These are phyloP conservation scores for Fusarium sp. DNA, from an alignment of 2,329 filamentous ascomycete species.

Conservation along the genomic window DNA sequence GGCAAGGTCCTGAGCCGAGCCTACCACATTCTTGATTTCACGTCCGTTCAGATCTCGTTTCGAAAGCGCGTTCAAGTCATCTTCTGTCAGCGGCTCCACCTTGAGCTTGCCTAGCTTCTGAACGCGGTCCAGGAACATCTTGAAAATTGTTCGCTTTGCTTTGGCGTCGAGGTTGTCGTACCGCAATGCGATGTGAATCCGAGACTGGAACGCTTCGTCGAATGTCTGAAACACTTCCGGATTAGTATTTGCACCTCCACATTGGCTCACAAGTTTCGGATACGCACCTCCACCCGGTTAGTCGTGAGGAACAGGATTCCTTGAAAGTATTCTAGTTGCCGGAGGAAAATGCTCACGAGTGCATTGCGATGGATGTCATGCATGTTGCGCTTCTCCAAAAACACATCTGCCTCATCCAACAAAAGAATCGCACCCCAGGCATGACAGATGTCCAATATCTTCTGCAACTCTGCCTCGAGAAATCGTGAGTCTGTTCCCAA, in stretches of 20 bases:
- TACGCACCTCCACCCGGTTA: constrained; percentile 77
- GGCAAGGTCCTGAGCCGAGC: constrained; percentile 84
- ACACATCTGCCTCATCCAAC: constrained; percentile 87
- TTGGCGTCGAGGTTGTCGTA: constrained; percentile 80
- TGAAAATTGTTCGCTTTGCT: constrained; percentile 84
- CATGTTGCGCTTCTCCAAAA: constrained; percentile 84
- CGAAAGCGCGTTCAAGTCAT: constrained; percentile 75
- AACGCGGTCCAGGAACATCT: constrained; percentile 83
- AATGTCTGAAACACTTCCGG: constrained; percentile 69
- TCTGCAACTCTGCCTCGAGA: constrained; percentile 82
- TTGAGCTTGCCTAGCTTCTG: constrained; percentile 71
- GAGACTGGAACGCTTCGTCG: constrained; percentile 89
- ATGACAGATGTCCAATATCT: constrained; percentile 87
- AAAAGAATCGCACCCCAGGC: constrained; percentile 88
- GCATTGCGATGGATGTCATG: constrained; percentile 88
- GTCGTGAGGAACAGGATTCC: constrained; percentile 92
- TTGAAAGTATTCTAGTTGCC: constrained; percentile 90
- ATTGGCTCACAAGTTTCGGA: neutral
- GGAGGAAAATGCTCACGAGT: constrained; percentile 87
- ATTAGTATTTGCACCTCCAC: constrained; percentile 2
- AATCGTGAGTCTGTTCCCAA: constrained; percentile 80
- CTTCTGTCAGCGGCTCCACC: constrained; percentile 71
- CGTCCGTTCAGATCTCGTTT: constrained; percentile 72
- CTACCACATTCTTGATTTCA: constrained; percentile 89
- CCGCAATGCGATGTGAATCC: constrained; percentile 86